Evolutionary conservation across 1,284 basidiomycete genomes (phyloP), one percentile per base, ranked within the genome.

Genomic region (Coniferiporia sulphurascens): DNA sequence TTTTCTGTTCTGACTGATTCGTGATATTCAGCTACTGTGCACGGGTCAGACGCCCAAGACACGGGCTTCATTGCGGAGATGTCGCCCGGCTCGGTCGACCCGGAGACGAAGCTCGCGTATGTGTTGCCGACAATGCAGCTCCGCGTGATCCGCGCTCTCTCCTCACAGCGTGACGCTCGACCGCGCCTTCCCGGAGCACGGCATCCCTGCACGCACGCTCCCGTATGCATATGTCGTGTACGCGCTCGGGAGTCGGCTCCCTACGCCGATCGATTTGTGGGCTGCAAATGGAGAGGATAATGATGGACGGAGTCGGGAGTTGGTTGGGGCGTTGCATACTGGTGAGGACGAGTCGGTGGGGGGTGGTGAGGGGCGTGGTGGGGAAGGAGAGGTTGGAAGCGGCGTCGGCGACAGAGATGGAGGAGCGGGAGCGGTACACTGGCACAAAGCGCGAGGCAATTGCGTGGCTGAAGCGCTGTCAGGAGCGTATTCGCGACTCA

Each of bases 21-120:
- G 45, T 8, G 4, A n/a, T 41, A 15, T 38, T 46, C 34, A 89
- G 85, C 77, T 92, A 13, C 74, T 87, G 1, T 91, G 90, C 68
- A 91, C 89, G 0, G 89, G 89, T 5, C 89, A 91, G 71, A 77
- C 73, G 41, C 87, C 89, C 17, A 90, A n/a, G n/a, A 91, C 68
- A 86, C 87, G 0, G 74, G 70, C 0, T 68, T 91, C 44, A 72
- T 93, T 27, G 71, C 69, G 32, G 66, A 69, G 0, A 74, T 86
- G 65, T 76, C 84, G 55, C 76, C 82, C 0, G 66, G 73, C 2
- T 77, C 79, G 1, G 76, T 91, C 48, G 75, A 83, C 55, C 67
- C 76, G 0, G 63, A 69, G 8, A 81, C 73, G 46, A 75, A 75
- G n/a, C 73, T 80, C 51, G 80, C 83, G 21, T 74, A 77, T 56